Base-by-base conservation (phyloP, 306 rosid genomes). In the Trichosanthes cucumerina region DNA sequence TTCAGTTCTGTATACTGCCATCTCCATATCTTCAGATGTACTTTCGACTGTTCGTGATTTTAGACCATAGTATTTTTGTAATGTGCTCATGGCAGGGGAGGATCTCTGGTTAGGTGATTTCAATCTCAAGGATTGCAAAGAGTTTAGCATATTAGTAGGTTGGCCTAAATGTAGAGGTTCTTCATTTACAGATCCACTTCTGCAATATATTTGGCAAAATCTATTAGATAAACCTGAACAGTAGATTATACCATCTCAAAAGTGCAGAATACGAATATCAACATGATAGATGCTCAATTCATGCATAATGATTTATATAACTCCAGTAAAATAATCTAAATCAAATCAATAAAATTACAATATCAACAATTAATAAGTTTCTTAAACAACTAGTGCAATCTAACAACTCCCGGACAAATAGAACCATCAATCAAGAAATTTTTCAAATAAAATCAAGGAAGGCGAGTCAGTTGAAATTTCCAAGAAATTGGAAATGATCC, bases 1-100 rank as follows among this genome's bases (percentile, higher is more conserved):
- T 31, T 76, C 79, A 82, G 86, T 81, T 80, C 82, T 66, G 79
- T 87, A 89, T 43, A 86, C 87, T 1, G 86, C 86, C 91, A 90
- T 86, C 87, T 90, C 97, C 34, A 86, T 88, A 70, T 80, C 93
- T 76, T 87, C 84, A 11, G 80, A 79, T 52, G 77, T 21, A 38
- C 56, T 76, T 60, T 80, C 77, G 16, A 75, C 77, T 63, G 63
- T 68, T 38, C 84, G 82, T 78, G 93, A 81, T 57, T 65, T 79
- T 46, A 89, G 89, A 33, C 93, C 91, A 65, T 92, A 90, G 86
- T 85, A 92, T 75, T 90, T 86, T 75, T 86, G 96, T 57, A 92
- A 84, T 80, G 82, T 87, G 81, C 80, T 79, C 96, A 92, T 92
- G 43, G 97, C 92, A 11, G 89, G 78, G 65, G 96, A 86, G 50